These are phyloP conservation scores for Rosa chinensis DNA, from an alignment of 306 rosid species.

Conservation along the genomic window DNA sequence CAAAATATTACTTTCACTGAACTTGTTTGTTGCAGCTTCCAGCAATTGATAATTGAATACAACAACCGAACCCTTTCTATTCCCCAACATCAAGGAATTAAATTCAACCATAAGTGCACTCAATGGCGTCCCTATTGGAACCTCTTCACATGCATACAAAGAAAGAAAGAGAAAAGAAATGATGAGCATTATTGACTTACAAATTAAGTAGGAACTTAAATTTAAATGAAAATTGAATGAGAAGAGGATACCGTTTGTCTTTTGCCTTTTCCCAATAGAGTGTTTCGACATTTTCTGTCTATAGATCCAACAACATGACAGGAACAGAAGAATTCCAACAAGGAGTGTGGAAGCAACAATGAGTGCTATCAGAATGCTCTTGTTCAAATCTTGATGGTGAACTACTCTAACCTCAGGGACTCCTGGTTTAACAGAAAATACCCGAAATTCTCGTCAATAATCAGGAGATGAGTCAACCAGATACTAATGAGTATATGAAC, in stretches of 20 bases:
- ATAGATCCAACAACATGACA: conserved; percentile 53
- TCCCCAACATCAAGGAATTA: conserved; percentile 63
- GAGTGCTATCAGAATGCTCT: conserved; percentile 62
- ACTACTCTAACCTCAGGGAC: conserved; percentile 42
- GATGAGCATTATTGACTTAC: conserved; percentile 15
- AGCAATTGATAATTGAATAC: conserved; percentile 66
- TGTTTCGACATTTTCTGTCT: conserved; percentile 38
- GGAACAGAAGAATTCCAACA: conserved; percentile 54
- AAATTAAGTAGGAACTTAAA: conserved; percentile 9
- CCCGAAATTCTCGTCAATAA: conserved; percentile 1
- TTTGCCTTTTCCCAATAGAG: conserved; percentile 36
- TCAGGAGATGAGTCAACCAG: not conserved
- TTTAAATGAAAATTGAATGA: conserved; percentile 1
- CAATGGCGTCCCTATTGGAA: conserved; percentile 42
- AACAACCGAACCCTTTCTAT: conserved; percentile 59
- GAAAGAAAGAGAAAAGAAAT: conserved; percentile 8
- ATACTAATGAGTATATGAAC: not conserved
- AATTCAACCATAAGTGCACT: conserved; percentile 47
- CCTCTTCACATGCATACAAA: conserved; percentile 43
- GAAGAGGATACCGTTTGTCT: conserved; percentile 49
- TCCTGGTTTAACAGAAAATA: conserved; percentile 45
- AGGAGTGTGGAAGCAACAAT: conserved; percentile 70
- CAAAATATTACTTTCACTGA: conserved; percentile 57
- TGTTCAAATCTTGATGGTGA: conserved; percentile 70
- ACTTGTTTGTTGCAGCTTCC: conserved; percentile 73